Percentiles rank a stretch among this genome's conserved stretches.
These are phyloP conservation scores for Trichoderma breve DNA, from an alignment of 2,329 filamentous ascomycete species.

Conservation along the genomic window DNA sequence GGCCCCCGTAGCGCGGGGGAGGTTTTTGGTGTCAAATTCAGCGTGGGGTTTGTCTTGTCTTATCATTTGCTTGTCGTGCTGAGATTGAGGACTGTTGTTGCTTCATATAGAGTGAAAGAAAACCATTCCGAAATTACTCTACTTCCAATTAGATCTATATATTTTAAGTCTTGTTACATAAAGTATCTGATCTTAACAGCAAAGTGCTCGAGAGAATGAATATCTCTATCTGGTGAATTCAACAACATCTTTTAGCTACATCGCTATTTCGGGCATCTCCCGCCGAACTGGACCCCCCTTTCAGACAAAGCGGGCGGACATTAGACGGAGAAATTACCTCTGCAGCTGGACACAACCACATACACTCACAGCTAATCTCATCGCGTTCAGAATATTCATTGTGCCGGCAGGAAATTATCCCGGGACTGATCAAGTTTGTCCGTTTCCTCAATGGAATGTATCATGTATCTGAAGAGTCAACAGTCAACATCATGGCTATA, in stretches of 20 bases:
- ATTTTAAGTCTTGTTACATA: background rate
- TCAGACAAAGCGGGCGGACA: background rate
- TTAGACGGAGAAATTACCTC: background rate
- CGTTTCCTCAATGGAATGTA: background rate
- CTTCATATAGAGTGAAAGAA: background rate
- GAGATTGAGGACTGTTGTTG: background rate
- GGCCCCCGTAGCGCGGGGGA: constrained; percentile 2
- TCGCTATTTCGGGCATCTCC: background rate
- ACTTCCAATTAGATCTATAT: too few relatives aligned
- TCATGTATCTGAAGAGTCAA: background rate
- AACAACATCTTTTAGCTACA: background rate
- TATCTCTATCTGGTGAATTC: background rate
- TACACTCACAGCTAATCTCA: too few relatives aligned
- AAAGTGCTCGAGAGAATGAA: background rate
- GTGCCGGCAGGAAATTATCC: background rate
- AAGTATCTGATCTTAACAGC: background rate
- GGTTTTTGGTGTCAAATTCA: background rate
- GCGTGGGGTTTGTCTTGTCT: background rate
- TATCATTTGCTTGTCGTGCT: background rate
- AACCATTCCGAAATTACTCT: too few relatives aligned
- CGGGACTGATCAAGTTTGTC: background rate
- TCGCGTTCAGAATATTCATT: accelerated
- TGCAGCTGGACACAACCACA: background rate
- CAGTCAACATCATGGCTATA: background rate
- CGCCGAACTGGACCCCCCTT: background rate